Conservation (phyloP, 495 filamentous ascomycete genomes). For the Lasiosphaeriaceae sp. region DNA sequence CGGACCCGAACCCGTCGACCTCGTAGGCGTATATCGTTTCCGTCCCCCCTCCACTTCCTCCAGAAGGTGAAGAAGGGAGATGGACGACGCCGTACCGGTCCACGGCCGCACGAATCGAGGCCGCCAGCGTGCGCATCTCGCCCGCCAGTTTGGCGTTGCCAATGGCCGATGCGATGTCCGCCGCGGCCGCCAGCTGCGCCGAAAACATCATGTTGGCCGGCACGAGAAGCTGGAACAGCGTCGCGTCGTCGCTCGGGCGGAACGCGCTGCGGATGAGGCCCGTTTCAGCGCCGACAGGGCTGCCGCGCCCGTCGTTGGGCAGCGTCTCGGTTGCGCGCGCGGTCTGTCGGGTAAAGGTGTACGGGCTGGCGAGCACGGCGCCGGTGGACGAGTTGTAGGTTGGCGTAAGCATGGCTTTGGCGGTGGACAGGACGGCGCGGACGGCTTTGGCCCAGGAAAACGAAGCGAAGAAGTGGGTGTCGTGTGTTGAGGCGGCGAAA, state of each 20-base stretch:
- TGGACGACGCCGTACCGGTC: slow-evolving; percentile 46
- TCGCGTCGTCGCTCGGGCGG: slow-evolving; percentile 60
- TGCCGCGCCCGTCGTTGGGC: slow-evolving; percentile 54
- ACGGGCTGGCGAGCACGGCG: slow-evolving; percentile 47
- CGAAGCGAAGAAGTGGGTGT: slow-evolving; percentile 50
- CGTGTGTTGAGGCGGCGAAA: slow-evolving; percentile 52
- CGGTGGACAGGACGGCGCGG: slow-evolving; percentile 36
- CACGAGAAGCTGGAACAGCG: slow-evolving; percentile 55
- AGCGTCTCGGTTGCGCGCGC: slow-evolving; percentile 57
- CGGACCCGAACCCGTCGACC: slow-evolving; percentile 54
- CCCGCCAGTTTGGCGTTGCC: slow-evolving; percentile 36
- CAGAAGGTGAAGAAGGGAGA: background rate
- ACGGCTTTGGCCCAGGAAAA: slow-evolving; percentile 39
- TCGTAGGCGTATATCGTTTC: slow-evolving; percentile 56
- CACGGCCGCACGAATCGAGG: slow-evolving; percentile 46
- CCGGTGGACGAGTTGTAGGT: slow-evolving; percentile 54
- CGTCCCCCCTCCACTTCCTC: background rate
- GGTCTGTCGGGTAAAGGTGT: slow-evolving; percentile 54
- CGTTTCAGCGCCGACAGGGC: slow-evolving; percentile 54
- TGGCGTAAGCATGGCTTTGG: slow-evolving; percentile 50
- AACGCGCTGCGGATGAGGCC: slow-evolving; percentile 62
- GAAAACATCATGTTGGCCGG: slow-evolving; percentile 71
- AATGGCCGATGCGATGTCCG: slow-evolving; percentile 46
- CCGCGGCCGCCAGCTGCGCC: slow-evolving; percentile 44
- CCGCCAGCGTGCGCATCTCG: slow-evolving; percentile 47